Evolutionary conservation across 2,329 filamentous ascomycete genomes (phyloP).

Genomic region (Pseudopyricularia cyperi): DNA sequence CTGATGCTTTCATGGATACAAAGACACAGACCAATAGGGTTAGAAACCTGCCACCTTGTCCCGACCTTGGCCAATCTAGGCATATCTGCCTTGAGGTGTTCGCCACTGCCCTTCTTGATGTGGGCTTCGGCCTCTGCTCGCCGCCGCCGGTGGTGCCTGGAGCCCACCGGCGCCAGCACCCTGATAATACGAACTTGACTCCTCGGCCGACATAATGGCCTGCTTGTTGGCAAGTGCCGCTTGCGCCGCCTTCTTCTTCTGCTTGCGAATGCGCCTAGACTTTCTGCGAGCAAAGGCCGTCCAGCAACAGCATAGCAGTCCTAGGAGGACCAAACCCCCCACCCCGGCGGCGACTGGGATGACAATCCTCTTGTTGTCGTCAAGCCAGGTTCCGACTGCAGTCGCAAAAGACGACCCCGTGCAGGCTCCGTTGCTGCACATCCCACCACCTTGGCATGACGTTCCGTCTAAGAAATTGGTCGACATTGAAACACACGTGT

Average conservation of each 20-base stretch:
- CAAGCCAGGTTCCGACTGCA: constrained; percentile 65
- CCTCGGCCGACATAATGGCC: background rate
- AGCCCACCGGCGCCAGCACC: background rate
- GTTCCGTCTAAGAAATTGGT: constrained; percentile 73
- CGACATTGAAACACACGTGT: constrained; percentile 61
- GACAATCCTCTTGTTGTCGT: constrained; percentile 63
- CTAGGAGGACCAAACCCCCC: constrained; percentile 58
- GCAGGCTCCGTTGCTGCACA: constrained; percentile 68
- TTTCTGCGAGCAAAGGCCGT: constrained; percentile 34
- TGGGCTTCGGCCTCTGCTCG: constrained; percentile 1
- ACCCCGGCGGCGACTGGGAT: constrained; percentile 66
- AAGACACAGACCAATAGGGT: background rate
- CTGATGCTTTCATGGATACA: background rate
- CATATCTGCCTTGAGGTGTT: background rate
- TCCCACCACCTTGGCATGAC: constrained; percentile 65
- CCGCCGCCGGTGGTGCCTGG: constrained; percentile 4
- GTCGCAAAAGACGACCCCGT: constrained; percentile 54
- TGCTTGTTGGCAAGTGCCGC: background rate
- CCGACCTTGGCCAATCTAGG: constrained; percentile 2
- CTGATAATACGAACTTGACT: background rate
- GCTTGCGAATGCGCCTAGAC: background rate
- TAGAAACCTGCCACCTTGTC: background rate
- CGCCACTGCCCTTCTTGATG: constrained; percentile 1
- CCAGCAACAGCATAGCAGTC: constrained; percentile 53
- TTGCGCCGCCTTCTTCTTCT: background rate